phyloP scores from a whole-genome alignment of 2,329 filamentous ascomycete species.

The Fusarium sp. region DNA sequence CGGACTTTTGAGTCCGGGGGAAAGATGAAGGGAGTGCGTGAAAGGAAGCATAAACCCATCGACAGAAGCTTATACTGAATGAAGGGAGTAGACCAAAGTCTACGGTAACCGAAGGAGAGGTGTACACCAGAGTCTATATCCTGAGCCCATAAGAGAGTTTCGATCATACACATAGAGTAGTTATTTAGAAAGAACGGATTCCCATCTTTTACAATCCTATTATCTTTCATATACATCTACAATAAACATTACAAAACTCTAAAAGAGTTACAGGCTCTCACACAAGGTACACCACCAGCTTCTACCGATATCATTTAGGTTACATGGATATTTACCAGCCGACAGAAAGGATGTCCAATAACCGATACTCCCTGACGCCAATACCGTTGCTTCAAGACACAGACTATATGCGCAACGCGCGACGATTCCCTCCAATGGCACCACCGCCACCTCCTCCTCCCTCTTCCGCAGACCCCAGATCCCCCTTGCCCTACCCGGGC shows the following conservation, averaged over 20 bases:
- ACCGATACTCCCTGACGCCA: too few relatives aligned
- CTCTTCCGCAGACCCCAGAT: too few relatives aligned
- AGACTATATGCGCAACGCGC: neutral
- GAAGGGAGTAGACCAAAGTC: neutral
- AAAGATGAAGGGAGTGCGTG: too few relatives aligned
- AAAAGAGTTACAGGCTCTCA: too few relatives aligned
- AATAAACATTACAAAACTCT: neutral
- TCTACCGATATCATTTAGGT: too few relatives aligned
- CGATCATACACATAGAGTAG: accelerated
- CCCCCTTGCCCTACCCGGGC: too few relatives aligned
- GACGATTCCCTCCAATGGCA: neutral
- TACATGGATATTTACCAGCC: too few relatives aligned
- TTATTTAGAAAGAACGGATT: neutral
- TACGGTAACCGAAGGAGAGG: too few relatives aligned
- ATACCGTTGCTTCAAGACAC: neutral
- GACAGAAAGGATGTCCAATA: too few relatives aligned
- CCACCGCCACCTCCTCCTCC: too few relatives aligned
- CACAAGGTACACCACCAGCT: too few relatives aligned
- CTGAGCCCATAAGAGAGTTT: neutral
- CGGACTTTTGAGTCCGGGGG: neutral
- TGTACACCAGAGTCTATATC: neutral
- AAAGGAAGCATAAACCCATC: neutral
- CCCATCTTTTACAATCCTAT: accelerated
- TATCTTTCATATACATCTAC: accelerated
- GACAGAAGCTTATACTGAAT: too few relatives aligned